Base-by-base conservation (phyloP, 1,284 basidiomycete genomes). In the Stygiomarasmius scandens region DNA sequence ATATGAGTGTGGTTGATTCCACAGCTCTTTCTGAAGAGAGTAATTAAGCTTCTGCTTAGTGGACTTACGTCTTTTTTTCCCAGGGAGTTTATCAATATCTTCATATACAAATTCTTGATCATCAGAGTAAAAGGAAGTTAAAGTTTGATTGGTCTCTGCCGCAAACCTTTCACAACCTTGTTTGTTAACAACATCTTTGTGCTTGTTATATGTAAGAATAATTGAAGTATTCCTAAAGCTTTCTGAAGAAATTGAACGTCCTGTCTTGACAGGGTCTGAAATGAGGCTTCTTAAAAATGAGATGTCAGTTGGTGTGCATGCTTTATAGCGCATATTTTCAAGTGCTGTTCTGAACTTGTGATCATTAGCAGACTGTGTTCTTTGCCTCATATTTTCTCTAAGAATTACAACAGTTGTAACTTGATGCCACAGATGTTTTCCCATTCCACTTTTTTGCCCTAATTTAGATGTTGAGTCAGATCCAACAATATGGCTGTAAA, bases 371-470 rank as follows among this genome's bases (percentile, higher is more conserved):
- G 61, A 61, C 24, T 65, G 55, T 0, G 23, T 54, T 2, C 52
- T 59, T 52, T 78, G 75, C 6, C 73, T 12, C 75, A 77, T 77
- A 62, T 77, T 77, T 55, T 74, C 22, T 8, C 65, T 22, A 1
- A 76, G 54, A 14, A 76, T 70, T 0, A 77, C 71, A 2, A 76
- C 71, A 11, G 62, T 69, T 1, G 64, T 73, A 6, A 75, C 62
- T 46, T 70, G 65, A 57, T 73, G 73, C 74, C 72, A 77, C 6
- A 73, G 32, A 1, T 66, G 63, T 48, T 72, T 71, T 1, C 75
- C 71, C 20, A 76, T 61, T 1, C 63, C 55, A 36, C 47, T 54
- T 25, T 64, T 49, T 54, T 73, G 66, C 6, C 2, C 14, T 43
- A 9, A 16, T 22, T 58, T 58, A 16, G 22, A 50, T 11, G 29